phyloP scores from a whole-genome alignment of 1,284 basidiomycete genomes.

The Ustilago shanxiensis region DNA sequence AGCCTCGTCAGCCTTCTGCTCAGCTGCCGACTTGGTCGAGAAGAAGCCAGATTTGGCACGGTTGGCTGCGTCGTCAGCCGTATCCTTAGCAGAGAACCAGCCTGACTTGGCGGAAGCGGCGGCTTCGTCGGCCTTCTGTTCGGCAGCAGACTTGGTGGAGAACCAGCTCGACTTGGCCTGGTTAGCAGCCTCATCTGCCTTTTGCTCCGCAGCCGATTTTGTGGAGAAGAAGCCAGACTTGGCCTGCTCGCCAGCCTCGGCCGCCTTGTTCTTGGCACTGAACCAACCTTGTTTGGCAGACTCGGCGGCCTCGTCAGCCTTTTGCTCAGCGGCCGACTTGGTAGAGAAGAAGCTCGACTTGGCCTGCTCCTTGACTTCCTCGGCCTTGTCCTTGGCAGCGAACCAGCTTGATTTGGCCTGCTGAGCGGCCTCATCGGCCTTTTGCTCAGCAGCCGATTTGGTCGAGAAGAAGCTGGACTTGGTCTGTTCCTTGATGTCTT shows the following conservation, averaged over 20 bases:
- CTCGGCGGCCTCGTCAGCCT: conserved; percentile 22
- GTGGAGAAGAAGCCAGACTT: conserved; percentile 39
- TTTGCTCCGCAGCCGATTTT: conserved; percentile 35
- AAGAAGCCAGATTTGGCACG: conserved; percentile 37
- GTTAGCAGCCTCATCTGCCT: conserved; percentile 28
- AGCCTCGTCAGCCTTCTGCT: conserved; percentile 29
- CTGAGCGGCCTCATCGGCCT: conserved; percentile 32
- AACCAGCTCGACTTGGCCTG: conserved; percentile 37
- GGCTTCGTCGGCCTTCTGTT: conserved; percentile 42
- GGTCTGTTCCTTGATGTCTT: conserved; percentile 27
- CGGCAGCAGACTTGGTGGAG: conserved; percentile 29
- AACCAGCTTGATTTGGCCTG: conserved; percentile 29
- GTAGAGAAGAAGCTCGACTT: conserved; percentile 29
- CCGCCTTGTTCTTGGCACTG: conserved; percentile 32
- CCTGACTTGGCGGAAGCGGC: conserved; percentile 24
- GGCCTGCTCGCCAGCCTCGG: conserved; percentile 22
- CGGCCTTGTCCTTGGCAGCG: conserved; percentile 32
- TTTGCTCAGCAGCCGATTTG: conserved; percentile 30
- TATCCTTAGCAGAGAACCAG: conserved; percentile 36
- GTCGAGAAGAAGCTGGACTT: conserved; percentile 23
- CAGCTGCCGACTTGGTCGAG: conserved; percentile 16
- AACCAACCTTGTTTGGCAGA: conserved; percentile 22
- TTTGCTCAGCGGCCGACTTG: conserved; percentile 15
- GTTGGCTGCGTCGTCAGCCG: conserved; percentile 27
- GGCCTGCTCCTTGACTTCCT: conserved; percentile 31